Percentiles rank a stretch among this genome's conserved stretches.
Evolutionary conservation across 1,284 basidiomycete species (phyloP).

Genomic region (Phlebopus sp.): DNA sequence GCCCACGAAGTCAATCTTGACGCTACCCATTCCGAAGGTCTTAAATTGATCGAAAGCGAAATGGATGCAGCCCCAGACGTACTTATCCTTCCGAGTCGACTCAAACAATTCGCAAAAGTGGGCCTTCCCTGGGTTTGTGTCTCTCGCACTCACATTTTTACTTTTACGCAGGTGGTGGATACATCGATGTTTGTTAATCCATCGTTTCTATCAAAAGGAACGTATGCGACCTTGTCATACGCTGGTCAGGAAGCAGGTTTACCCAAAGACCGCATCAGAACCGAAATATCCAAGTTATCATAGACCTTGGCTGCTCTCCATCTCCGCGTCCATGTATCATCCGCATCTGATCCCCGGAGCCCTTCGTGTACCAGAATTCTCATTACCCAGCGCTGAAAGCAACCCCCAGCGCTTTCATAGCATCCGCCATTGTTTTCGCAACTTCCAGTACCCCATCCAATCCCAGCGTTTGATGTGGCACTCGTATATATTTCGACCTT

Average conservation of each 20-base stretch:
- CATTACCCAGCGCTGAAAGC: constrained; percentile 34
- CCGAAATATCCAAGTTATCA: constrained; percentile 30
- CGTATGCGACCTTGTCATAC: constrained; percentile 48
- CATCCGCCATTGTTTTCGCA: constrained; percentile 53
- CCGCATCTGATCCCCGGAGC: background rate
- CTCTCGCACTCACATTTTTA: background rate
- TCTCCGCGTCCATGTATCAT: background rate
- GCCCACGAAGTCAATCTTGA: constrained; percentile 84
- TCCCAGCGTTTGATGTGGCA: constrained; percentile 67
- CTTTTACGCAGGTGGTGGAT: constrained; percentile 53
- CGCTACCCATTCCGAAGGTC: constrained; percentile 65
- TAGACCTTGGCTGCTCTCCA: constrained; percentile 10
- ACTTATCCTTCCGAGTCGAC: constrained; percentile 78
- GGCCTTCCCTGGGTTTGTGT: constrained; percentile 13
- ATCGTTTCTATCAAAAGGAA: constrained; percentile 59
- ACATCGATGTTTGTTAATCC: constrained; percentile 71
- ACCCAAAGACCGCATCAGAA: constrained; percentile 35
- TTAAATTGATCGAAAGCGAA: constrained; percentile 45
- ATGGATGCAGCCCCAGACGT: constrained; percentile 70
- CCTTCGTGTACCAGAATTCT: background rate
- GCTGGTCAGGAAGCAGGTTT: constrained; percentile 30
- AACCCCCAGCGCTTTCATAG: constrained; percentile 44
- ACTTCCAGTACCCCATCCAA: constrained; percentile 62
- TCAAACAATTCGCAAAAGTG: constrained; percentile 87
- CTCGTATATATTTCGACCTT: constrained; percentile 57